phyloP scores from a whole-genome alignment of 2,329 filamentous ascomycete species.

The Cadophora gregata region DNA sequence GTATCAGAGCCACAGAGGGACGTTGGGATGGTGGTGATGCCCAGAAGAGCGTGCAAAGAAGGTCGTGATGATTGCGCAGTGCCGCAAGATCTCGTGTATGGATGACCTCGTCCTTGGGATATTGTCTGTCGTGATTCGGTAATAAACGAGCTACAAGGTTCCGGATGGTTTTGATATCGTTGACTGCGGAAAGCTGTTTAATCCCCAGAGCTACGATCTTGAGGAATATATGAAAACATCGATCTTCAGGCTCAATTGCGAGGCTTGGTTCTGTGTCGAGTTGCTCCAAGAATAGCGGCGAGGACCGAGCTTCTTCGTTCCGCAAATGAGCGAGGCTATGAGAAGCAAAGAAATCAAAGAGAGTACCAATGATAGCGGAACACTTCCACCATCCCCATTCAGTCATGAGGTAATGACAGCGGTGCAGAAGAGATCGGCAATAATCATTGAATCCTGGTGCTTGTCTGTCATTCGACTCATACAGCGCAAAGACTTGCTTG shows the following conservation, averaged over 20 bases:
- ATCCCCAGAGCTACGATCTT: conserved; percentile 67
- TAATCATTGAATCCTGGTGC: conserved; percentile 69
- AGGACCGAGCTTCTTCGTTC: conserved; percentile 67
- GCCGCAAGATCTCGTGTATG: conserved; percentile 66
- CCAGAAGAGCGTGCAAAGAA: conserved; percentile 71
- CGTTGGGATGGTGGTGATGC: conserved; percentile 61
- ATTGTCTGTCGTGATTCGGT: conserved; percentile 70
- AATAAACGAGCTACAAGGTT: conserved; percentile 67
- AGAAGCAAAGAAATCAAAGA: conserved; percentile 73
- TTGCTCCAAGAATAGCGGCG: conserved; percentile 65
- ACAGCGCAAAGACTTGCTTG: conserved; percentile 62
- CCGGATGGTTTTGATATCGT: conserved; percentile 60
- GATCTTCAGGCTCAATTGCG: conserved; percentile 59
- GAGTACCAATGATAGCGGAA: conserved; percentile 58
- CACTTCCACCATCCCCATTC: conserved; percentile 71
- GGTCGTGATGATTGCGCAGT: conserved; percentile 71
- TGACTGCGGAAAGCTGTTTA: conserved; percentile 54
- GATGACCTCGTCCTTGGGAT: conserved; percentile 66
- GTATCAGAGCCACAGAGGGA: conserved; percentile 59
- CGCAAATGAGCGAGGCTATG: conserved; percentile 66
- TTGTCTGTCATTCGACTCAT: conserved; percentile 60
- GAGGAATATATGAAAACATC: conserved; percentile 71
- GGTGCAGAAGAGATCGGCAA: conserved; percentile 61
- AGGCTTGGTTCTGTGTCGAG: conserved; percentile 54
- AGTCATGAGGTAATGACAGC: conserved; percentile 67